These are phyloP conservation scores for Arthrobotrys musiformis DNA, from an alignment of 2,329 filamentous ascomycete genomes.

Conservation along the genomic window DNA sequence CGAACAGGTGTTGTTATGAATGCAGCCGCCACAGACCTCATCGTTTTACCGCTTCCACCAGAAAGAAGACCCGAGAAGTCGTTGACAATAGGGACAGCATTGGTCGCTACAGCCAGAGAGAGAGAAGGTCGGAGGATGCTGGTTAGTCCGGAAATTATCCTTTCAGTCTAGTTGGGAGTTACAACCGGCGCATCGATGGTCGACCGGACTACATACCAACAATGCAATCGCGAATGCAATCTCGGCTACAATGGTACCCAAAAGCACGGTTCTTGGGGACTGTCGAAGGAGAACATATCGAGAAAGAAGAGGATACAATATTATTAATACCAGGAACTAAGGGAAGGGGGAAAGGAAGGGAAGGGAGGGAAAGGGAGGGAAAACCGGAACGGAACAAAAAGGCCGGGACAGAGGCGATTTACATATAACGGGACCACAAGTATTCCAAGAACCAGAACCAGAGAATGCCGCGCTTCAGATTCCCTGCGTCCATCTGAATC, in stretches of 20 bases:
- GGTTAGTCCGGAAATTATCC: neutral
- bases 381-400: neutral
- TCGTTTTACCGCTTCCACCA: slow-evolving; percentile 43
- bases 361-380: neutral
- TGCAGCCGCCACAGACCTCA: slow-evolving; percentile 28
- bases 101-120: slow-evolving; percentile 15
- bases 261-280: slow-evolving; percentile 34
- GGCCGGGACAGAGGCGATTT: slow-evolving; percentile 12
- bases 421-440: no score
- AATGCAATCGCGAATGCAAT: no score
- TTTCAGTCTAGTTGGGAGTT: neutral
- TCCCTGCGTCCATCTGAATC: neutral
- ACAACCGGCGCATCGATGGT: neutral
- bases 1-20: slow-evolving; percentile 30
- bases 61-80: slow-evolving; percentile 10
- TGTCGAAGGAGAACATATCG: slow-evolving; percentile 5
- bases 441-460: slow-evolving; percentile 11
- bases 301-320: neutral
- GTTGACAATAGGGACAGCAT: slow-evolving; percentile 30
- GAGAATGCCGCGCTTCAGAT: slow-evolving; percentile 1
- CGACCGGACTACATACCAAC: neutral
- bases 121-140: neutral
- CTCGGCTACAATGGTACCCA: slow-evolving; percentile 39
- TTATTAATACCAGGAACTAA: neutral
- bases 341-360: neutral